Evolutionary conservation across 2,329 filamentous ascomycete genomes (phyloP), one percentile per base, ranked within the genome.

Genomic region (Pseudocercospora macadamiae): DNA sequence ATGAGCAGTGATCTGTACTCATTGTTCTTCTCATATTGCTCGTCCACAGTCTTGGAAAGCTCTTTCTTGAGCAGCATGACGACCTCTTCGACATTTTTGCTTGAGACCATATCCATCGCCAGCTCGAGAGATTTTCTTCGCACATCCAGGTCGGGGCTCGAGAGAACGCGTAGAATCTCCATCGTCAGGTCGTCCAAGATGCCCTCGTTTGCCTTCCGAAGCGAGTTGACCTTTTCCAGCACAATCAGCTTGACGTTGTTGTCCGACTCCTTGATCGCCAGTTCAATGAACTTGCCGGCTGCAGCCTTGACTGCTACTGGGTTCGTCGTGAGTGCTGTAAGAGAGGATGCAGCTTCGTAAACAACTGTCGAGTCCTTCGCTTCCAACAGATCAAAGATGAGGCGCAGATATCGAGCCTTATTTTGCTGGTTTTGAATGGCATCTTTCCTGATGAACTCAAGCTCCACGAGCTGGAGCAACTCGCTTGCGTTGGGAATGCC

Each of bases 181-280:
- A 99, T 97, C 3, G 90, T 91, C 49, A 97, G 78, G 70, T 99
- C 95, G 71, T 97, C 93, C 58, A 99, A 78, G 18, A 97, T 87
- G 53, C 93, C 93, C 72, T 95, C 90, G 68, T 96, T 96, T 76
- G 91, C 91, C 73, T 89, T 87, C 68, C 93, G 85, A 63, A 97
- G 77, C 70, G 93, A 88, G 70, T 96, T 89, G 34, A 99, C 95
- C 45, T 93, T 89, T 71, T 97, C 95, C 42, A 99, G 83, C 18
- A 99, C 95, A 68, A 99, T 99, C 45, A 99, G 87, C 80, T 99
- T 99, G 64, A 99, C 95, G 73, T 99, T 99, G 81, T 99, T 99
- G 75, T 99, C 95, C 0, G 95, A 89, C 77, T 97, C 95, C 78
- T 96, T 96, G 74, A 99, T 97, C 73, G 90, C 92, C 7, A 99